These are phyloP conservation scores for Termitomyces sp. DNA, from an alignment of 768 basidiomycete species.

Conservation along the genomic window DNA sequence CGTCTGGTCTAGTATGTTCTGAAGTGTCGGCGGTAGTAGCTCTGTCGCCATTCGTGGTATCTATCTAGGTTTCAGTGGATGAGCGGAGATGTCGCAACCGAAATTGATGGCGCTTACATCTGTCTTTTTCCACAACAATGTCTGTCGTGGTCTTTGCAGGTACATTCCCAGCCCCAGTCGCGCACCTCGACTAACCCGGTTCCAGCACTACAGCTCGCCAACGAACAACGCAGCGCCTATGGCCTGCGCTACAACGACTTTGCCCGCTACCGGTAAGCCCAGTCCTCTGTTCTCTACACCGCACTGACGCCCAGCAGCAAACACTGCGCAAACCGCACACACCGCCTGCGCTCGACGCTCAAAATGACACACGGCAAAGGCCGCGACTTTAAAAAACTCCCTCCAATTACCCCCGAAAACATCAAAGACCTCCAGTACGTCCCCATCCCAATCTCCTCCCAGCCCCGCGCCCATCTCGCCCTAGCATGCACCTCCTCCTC, in stretches of 20 bases:
- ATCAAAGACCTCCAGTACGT: slow-evolving; percentile 83
- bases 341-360: slow-evolving; percentile 77
- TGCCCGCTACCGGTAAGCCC: slow-evolving; percentile 70
- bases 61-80: neutral
- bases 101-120: neutral
- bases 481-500: slow-evolving; percentile 75
- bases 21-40: slow-evolving; percentile 76
- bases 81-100: neutral
- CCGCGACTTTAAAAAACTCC: slow-evolving; percentile 83
- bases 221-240: slow-evolving; percentile 87
- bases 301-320: slow-evolving; percentile 44
- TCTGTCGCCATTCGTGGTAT: slow-evolving; percentile 50
- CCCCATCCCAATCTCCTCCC: neutral
- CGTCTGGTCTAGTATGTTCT: slow-evolving; percentile 92
- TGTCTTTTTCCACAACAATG: slow-evolving; percentile 11
- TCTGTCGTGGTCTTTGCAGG: slow-evolving; percentile 31
- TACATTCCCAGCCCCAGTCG: slow-evolving; percentile 1
- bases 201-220: slow-evolving; percentile 77
- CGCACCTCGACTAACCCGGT: neutral
- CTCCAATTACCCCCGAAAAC: slow-evolving; percentile 58
- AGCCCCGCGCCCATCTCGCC: neutral
- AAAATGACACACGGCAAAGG: slow-evolving; percentile 88
- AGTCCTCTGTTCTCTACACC: neutral
- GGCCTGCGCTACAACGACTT: slow-evolving; percentile 90
- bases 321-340: slow-evolving; percentile 88